These are phyloP conservation scores for Pythium diclinum DNA, from an alignment of 352 stramenopile species.

Conservation along the genomic window DNA sequence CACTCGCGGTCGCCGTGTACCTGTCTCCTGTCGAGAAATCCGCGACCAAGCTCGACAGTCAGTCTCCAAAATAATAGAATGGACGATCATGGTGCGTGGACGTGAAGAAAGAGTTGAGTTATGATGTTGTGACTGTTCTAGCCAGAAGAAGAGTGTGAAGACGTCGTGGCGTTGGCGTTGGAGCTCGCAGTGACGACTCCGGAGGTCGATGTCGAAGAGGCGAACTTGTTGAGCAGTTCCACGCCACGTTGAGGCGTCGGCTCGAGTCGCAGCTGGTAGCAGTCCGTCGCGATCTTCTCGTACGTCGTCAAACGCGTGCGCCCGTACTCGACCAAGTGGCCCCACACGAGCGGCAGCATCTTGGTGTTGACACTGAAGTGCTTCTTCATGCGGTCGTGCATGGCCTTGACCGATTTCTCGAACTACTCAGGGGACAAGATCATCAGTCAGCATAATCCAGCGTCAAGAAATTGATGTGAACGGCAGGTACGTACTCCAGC, in stretches of 20 bases:
- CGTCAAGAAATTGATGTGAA: background rate
- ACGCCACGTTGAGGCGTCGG: constrained; percentile 36
- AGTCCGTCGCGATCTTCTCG: constrained; percentile 48
- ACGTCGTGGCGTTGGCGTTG: constrained; percentile 10
- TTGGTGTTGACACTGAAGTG: constrained; percentile 53
- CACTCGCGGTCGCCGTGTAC: constrained; percentile 54
- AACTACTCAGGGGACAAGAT: constrained; percentile 33
- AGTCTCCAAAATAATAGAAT: background rate
- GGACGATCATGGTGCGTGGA: background rate
- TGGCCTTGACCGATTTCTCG: constrained; percentile 60
- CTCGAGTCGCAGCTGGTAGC: constrained; percentile 61
- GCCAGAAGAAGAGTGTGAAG: constrained; percentile 14
- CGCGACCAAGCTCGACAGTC: background rate
- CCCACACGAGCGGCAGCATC: constrained; percentile 54
- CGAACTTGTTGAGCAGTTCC: constrained; percentile 51
- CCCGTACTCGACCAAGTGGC: constrained; percentile 45
- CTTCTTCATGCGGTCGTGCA: constrained; percentile 77
- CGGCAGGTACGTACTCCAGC: constrained; percentile 30
- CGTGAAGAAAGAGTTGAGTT: background rate
- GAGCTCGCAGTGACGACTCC: constrained; percentile 9
- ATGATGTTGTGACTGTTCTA: background rate
- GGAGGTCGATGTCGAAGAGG: constrained; percentile 12
- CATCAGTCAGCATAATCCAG: background rate
- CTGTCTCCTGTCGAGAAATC: constrained; percentile 19
- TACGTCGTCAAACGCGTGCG: constrained; percentile 38